Evolutionary conservation across 805 yeast genomes (phyloP), one percentile per base, ranked within the genome.

Genomic region (Zygosaccharomyces lentus): DNA sequence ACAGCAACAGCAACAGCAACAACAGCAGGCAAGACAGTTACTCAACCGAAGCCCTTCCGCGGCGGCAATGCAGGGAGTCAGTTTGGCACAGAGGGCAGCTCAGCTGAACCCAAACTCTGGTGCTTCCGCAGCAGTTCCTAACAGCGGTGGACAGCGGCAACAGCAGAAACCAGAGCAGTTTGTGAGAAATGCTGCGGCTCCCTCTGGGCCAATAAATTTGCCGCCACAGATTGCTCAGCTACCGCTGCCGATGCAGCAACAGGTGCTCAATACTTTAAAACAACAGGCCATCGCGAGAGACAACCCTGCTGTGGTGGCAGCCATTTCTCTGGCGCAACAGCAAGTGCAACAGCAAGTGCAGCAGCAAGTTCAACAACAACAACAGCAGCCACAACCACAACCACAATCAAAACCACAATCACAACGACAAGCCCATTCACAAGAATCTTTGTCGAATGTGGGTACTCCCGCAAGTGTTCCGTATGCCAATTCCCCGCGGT

Each of bases 181-280:
- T 4, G 34, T 37, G 23, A 31, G 50, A 19, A 41, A 41, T 21
- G 21, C 37, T 5, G 34, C 35, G 7, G 23, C 36, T 9, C 37
- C 46, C 16, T 35, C 51, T 9, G 48, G 26, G 26, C 50, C 58
- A 6, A 47, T 63, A 13, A 64, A 57, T 39, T 34, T 64, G 16
- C 68, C 68, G 3, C 66, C 67, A 7, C 67, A 63, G 42, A 62
- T 64, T 34, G 66, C 67, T 2, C 63, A 61, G 40, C 48, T 64
- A 21, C 66, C 68, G 2, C 54, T 61, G 26, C 61, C 61, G 6
- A 53, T 56, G 44, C 68, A 64, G 39, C 59, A 61, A 31, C 66
- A 62, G 16, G 65, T 63, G 3, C 50, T 64, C 19, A 55, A 51
- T 17, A 49, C 55, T n/a, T 49, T 64, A 31, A 62, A 63, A 38